Evolutionary conservation across 1,139 yeast genomes (phyloP), one percentile per base, ranked within the genome.

Genomic region (Diutina mesorugosa): DNA sequence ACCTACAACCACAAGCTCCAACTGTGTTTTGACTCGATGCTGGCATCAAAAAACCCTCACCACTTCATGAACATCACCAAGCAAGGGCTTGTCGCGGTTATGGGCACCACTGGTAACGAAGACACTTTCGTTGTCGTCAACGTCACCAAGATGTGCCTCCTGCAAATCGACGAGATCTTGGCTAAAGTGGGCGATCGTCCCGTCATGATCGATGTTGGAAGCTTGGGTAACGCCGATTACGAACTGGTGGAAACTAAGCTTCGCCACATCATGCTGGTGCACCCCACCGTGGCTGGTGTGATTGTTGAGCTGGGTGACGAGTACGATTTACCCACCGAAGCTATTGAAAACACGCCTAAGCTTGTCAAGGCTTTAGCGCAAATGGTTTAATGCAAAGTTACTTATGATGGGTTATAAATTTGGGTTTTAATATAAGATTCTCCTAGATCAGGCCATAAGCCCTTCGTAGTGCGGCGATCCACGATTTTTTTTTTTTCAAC

Each of bases 61-160:
- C 73, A 72, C 58, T 77, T 74, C 59, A 64, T 77, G 41, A 74
- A 78, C 0, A 69, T 77, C 12, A 72, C 77, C 50, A 76, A 76
- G 60, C 60, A 67, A 45, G 81, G 81, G 4, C 70, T 72, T 0
- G 79, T 73, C 4, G 73, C 79, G 0, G 76, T 73, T 14, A 74
- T 75, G 32, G 77, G 78, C 12, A 76, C 81, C 1, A 63, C 66
- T 2, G 81, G 81, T 1, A 77, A 77, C 60, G 64, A 65, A 9
- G 80, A 77, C 55, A 73, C 80, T 0, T 77, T 76, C 61, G 61
- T 75, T n/a, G 64, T 74, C 5, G 58, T 76, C 32, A 67, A 67
- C 26, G 16, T 51, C 16, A 29, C 26, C 12, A 28, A 51, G 8
- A 18, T 50, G 32, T 50, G 53, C 16, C 3, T 16, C 6, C 26